Base-by-base conservation (phyloP, 257 asterid species). In the Gentiana macrophylla region DNA sequence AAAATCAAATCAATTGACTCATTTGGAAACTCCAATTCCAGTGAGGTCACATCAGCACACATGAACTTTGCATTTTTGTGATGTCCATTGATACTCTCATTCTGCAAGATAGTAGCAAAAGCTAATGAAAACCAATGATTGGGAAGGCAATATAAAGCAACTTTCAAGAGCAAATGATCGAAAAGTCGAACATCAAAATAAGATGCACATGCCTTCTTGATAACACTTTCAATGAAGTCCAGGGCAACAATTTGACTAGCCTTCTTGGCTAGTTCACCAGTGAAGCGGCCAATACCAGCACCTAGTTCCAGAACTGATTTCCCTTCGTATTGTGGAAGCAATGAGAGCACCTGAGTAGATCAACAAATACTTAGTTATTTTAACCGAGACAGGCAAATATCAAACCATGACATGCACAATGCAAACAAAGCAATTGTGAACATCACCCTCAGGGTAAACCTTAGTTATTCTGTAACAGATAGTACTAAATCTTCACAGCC, bases 261-360 rank as follows among this genome's bases (percentile, higher is more conserved):
- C 52, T 69, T 80, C 61, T 74, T 63, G 47, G 94, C 99, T 62
- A 92, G 61, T 67, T 92, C 95, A 53, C 94, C 84, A 7, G 99
- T 88, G 70, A 92, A 92, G 63, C 99, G 97, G 62, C 99, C 99
- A 74, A 92, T 88, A 53, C 99, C 99, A 77, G 99, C 99, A 63
- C 99, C 99, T 44, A 92, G 85, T 79, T 92, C 99, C 62, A 92
- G 78, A 62, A 92, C 72, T 3, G 86, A 78, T 63, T 88, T 92
- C 37, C 94, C 91, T 57, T 83, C 97, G 41, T 77, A 81, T 35
- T 85, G 71, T 2, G 99, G 99, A 59, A 92, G 95, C 60, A 85
- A 63, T 49, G 97, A 83, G 45, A 92, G 76, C 63, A 92, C 95
- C 99, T 92, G 65, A 64, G 12, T 50, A 32, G 56, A 54, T 52